Conservation (phyloP, 1,284 basidiomycete species). For the Malassezia nana region DNA sequence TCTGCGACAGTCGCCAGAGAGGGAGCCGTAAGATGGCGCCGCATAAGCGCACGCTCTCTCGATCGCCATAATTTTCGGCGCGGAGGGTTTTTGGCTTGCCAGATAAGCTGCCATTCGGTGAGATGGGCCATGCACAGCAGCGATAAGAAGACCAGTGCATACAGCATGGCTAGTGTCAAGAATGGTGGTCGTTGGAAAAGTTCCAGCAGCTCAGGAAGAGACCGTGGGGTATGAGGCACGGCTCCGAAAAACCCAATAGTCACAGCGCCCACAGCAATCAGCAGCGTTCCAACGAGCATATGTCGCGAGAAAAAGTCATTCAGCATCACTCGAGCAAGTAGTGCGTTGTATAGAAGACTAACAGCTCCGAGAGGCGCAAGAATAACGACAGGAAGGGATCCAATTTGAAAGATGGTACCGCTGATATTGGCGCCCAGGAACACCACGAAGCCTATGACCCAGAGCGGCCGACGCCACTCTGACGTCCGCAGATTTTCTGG, state of each 20-base stretch:
- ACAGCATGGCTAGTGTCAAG: conserved; percentile 59
- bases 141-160: conserved; percentile 60
- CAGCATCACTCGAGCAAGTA: conserved; percentile 75
- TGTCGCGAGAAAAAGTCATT: conserved; percentile 75
- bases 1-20: conserved; percentile 43
- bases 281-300: conserved; percentile 60
- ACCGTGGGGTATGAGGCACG: conserved; percentile 79
- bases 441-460: conserved; percentile 58
- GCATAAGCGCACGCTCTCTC: conserved; percentile 13
- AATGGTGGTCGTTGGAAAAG: conserved; percentile 73
- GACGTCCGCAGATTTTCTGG: conserved; percentile 52
- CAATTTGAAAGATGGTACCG: conserved; percentile 88
- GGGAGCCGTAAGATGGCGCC: conserved; percentile 33
- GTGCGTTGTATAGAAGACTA: conserved; percentile 86
- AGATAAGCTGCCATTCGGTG: conserved; percentile 44
- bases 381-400: conserved; percentile 57
- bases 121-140: conserved; percentile 37
- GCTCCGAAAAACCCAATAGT: conserved; percentile 85
- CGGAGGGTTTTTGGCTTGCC: conserved; percentile 16
- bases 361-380: conserved; percentile 69
- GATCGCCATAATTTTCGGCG: conserved; percentile 12
- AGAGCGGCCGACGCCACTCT: conserved; percentile 40
- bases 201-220: conserved; percentile 70
- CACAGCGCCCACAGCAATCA: conserved; percentile 80
- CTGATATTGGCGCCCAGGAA: conserved; percentile 67